phyloP scores from a whole-genome alignment of 108 stramenopile species.

The Pseudonitzschia pungens region DNA sequence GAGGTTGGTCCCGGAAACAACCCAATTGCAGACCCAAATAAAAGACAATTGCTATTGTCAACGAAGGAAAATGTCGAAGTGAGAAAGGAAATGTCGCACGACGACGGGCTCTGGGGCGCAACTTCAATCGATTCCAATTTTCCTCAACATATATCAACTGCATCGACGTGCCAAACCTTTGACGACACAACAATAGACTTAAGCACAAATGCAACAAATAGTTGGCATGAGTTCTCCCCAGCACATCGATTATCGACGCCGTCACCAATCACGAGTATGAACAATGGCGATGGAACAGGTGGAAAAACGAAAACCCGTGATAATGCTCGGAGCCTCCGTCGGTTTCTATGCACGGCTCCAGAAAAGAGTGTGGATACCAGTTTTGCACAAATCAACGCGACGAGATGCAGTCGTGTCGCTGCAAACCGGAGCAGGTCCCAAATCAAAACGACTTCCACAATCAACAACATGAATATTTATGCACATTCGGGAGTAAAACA shows the following conservation, averaged over 20 bases:
- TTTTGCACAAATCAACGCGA: neutral
- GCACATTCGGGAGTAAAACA: too few relatives aligned
- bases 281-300: neutral
- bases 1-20: neutral
- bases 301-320: neutral
- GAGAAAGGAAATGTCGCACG: neutral
- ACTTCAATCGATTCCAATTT: neutral
- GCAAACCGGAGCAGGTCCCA: too few relatives aligned
- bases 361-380: neutral
- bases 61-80: neutral
- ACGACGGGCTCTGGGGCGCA: neutral
- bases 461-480: too few relatives aligned
- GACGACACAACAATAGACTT: neutral
- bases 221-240: neutral
- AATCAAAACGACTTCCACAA: too few relatives aligned
- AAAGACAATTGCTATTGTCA: neutral
- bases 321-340: neutral
- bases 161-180: conserved; percentile 6
- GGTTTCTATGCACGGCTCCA: neutral
- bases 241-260: neutral
- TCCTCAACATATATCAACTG: neutral
- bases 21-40: neutral
- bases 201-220: neutral
- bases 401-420: neutral
- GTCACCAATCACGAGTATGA: neutral